Conservation (phyloP, 2,329 filamentous ascomycete species). For the Ascochyta clinopodiicola region DNA sequence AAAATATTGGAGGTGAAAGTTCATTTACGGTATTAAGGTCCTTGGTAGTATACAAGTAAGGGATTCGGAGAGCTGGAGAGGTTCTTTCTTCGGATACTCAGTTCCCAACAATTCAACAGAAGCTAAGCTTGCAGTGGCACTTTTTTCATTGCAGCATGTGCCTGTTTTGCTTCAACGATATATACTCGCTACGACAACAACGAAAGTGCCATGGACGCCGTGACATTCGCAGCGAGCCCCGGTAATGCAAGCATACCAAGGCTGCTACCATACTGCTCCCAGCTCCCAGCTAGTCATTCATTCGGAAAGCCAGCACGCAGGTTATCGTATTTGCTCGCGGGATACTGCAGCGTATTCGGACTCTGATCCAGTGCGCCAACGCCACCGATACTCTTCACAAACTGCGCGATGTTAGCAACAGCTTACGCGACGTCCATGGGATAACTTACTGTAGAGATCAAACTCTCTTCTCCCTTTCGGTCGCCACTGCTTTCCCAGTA, state of each 20-base stretch:
- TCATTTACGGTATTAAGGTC: no score
- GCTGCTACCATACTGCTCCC: neutral
- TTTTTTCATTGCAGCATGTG: no score
- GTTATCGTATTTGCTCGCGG: constrained; percentile 74
- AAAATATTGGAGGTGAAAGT: no score
- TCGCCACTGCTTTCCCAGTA: constrained; percentile 48
- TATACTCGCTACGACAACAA: neutral
- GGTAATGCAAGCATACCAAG: neutral
- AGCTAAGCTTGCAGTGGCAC: no score
- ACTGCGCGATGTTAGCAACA: constrained; percentile 28
- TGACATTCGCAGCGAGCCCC: neutral
- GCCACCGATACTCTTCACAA: constrained; percentile 65
- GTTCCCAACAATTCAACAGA: no score
- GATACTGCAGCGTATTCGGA: constrained; percentile 68
- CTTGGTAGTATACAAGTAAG: no score
- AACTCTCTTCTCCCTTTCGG: constrained; percentile 38
- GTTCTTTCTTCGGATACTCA: no score
- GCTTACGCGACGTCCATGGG: neutral
- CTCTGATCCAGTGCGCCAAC: constrained; percentile 56
- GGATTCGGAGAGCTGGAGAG: no score
- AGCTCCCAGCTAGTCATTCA: constrained; percentile 11
- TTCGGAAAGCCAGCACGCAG: constrained; percentile 47
- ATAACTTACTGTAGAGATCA: constrained; percentile 42
- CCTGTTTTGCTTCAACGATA: no score
- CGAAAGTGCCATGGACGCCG: neutral